phyloP scores from a whole-genome alignment of 139 green algal genomes.

The Zygnema cylindricum region DNA sequence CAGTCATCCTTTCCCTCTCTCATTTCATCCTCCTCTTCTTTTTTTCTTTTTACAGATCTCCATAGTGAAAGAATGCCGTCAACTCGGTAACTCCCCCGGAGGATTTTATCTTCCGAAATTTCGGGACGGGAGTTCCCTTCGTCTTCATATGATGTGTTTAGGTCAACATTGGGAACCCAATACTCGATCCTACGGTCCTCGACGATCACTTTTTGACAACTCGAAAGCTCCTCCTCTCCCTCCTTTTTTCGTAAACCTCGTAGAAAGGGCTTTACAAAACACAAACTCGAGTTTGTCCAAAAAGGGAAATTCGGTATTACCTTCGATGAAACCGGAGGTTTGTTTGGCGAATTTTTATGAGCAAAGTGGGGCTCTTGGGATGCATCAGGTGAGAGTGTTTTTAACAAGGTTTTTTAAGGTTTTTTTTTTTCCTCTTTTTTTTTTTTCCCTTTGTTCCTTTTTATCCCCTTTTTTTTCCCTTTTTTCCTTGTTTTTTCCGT shows the following conservation, averaged over 20 bases:
- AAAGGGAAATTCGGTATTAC: slow-evolving; percentile 10
- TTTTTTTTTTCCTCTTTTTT: too few relatives aligned
- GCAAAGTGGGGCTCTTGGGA: slow-evolving; percentile 63
- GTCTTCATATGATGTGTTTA: slow-evolving; percentile 75
- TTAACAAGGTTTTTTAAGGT: too few relatives aligned
- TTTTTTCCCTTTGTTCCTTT: too few relatives aligned
- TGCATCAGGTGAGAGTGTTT: slow-evolving; percentile 67
- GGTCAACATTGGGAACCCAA: slow-evolving; percentile 64
- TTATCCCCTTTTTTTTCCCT: too few relatives aligned
- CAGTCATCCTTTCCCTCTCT: slow-evolving; percentile 14
- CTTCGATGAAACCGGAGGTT: slow-evolving; percentile 60
- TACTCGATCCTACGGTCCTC: slow-evolving; percentile 24
- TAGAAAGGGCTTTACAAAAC: not conserved
- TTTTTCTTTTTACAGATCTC: slow-evolving; percentile 57
- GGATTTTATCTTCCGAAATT: slow-evolving; percentile 75
- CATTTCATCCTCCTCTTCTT: not conserved
- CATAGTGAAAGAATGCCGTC: slow-evolving; percentile 57
- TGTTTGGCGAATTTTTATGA: slow-evolving; percentile 75
- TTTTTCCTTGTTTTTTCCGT: too few relatives aligned
- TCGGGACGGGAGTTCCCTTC: slow-evolving; percentile 56
- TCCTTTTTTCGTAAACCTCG: slow-evolving; percentile 18
- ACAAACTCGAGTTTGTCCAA: too few relatives aligned
- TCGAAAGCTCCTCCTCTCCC: slow-evolving; percentile 66
- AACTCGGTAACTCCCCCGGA: slow-evolving; percentile 66
- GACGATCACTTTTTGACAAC: slow-evolving; percentile 65